These are phyloP conservation scores for Coniella lustricola DNA, from an alignment of 2,329 filamentous ascomycete genomes.

Conservation along the genomic window DNA sequence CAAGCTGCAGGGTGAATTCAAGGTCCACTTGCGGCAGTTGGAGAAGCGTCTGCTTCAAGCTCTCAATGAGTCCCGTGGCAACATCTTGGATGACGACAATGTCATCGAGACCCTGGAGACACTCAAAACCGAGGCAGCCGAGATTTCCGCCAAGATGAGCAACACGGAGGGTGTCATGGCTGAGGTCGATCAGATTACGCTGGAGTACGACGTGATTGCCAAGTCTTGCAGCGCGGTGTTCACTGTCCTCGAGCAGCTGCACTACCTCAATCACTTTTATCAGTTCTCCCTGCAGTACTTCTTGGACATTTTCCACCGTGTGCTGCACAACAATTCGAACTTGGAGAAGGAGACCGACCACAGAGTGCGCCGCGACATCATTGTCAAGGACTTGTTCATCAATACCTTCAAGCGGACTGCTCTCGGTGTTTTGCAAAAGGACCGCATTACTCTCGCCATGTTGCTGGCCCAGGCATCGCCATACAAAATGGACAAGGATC, in stretches of 20 bases:
- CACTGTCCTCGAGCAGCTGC: constrained; percentile 90
- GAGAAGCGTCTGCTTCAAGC: constrained; percentile 92
- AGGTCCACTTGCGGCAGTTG: constrained; percentile 89
- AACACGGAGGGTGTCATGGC: constrained; percentile 98
- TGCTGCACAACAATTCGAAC: constrained; percentile 73
- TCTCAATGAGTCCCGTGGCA: constrained; percentile 93
- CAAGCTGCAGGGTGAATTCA: constrained; percentile 98
- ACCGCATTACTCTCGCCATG: constrained; percentile 89
- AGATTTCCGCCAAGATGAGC: constrained; percentile 92
- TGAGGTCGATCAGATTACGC: constrained; percentile 92
- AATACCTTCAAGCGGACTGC: constrained; percentile 92
- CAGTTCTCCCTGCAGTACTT: constrained; percentile 99
- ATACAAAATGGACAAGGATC: constrained; percentile 84
- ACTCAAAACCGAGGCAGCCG: constrained; percentile 92
- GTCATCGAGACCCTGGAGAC: constrained; percentile 98
- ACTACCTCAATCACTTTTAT: constrained; percentile 98
- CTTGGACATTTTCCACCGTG: constrained; percentile 91
- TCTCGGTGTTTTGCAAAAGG: constrained; percentile 83
- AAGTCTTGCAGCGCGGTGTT: constrained; percentile 96
- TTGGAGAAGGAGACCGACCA: constrained; percentile 66
- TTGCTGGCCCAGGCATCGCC: constrained; percentile 93
- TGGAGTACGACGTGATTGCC: constrained; percentile 89
- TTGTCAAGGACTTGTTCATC: constrained; percentile 85
- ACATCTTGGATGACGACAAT: constrained; percentile 96
- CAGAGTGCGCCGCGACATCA: constrained; percentile 75